Evolutionary conservation across 2,329 filamentous ascomycete species (phyloP).

Genomic region (Sclerotinia spermophila): DNA sequence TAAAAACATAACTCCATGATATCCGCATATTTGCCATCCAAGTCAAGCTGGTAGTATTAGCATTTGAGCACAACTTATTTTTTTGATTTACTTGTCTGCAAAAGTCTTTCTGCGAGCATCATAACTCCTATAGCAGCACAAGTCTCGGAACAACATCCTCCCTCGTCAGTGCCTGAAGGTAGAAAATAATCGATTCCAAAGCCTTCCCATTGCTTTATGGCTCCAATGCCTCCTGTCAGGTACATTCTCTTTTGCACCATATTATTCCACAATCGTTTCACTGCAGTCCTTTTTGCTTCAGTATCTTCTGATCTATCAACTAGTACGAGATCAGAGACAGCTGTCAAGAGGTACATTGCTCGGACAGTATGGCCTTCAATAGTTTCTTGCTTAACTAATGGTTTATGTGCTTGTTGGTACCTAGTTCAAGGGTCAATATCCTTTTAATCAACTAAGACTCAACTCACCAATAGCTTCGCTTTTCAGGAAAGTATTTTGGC

Average conservation of each 20-base stretch:
- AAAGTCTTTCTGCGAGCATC: conserved; percentile 55
- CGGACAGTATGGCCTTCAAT: conserved; percentile 59
- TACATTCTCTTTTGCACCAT: conserved; percentile 62
- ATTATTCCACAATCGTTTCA: conserved; percentile 53
- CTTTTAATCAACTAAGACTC: neutral
- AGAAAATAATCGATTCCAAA: conserved; percentile 58
- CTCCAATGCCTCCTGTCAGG: conserved; percentile 58
- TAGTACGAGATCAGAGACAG: conserved; percentile 52
- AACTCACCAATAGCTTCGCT: conserved; percentile 40
- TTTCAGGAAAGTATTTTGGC: conserved; percentile 46
- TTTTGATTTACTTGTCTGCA: conserved; percentile 40
- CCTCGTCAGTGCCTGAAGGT: conserved; percentile 56
- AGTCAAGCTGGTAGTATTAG: conserved; percentile 40
- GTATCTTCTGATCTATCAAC: conserved; percentile 32
- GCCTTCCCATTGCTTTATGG: conserved; percentile 55
- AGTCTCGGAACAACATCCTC: conserved; percentile 60
- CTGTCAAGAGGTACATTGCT: conserved; percentile 58
- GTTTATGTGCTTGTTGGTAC: conserved; percentile 56
- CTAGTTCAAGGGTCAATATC: conserved; percentile 38
- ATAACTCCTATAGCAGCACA: conserved; percentile 58
- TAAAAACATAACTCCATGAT: conserved; percentile 60
- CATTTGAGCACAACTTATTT: neutral
- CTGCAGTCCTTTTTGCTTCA: conserved; percentile 32
- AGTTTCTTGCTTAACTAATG: conserved; percentile 50
- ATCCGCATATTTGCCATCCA: conserved; percentile 52